Evolutionary conservation across 805 yeast species (phyloP), one percentile per base, ranked within the genome.

Genomic region (Yarrowia yakushimensis): DNA sequence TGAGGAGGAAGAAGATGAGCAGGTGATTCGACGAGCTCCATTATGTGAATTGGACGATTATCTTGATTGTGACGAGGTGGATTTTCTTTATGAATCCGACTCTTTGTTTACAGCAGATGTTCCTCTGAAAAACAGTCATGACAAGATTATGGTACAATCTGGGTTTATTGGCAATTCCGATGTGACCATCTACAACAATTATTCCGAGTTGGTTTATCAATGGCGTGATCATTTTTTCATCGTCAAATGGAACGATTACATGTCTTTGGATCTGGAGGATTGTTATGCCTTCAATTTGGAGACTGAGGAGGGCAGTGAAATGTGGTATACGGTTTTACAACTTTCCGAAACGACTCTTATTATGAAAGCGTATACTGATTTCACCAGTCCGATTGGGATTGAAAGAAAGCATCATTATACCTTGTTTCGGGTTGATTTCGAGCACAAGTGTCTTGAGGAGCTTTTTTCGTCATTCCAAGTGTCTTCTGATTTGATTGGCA

Each of bases 151-250:
- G 18, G 5, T 20, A 13, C 18, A 45, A 3, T 30, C 52, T n/a
- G 52, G 52, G 2, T 45, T 45, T 5, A 13, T 8, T 0, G 52
- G 52, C 1, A 30, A 45, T 13, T 0, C 18, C 1, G 52, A 45
- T 13, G 12, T 45, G 6, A 30, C 52, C 36, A 45, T 45, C n/a
- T 45, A 45, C 52, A 45, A 45, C 52, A 45, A 45, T 17, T 45
- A 12, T 9, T 45, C 52, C 3, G 52, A 45, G 18, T 27, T 45
- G 4, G n/a, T 45, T 1, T 45, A 45, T 13, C 52, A 45, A 3
- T 45, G 52, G 52, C 52, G 30, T 20, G 52, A 45, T 17, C 17
- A 45, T 8, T 45, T 45, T 6, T 45, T 28, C n/a, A 5, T 45
- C 4, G 13, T 45, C 20, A 27, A 27, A 12, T 45, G 52, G 52